These are phyloP conservation scores for Salix koriyanagi DNA, from an alignment of 345 rosid species.

Conservation along the genomic window DNA sequence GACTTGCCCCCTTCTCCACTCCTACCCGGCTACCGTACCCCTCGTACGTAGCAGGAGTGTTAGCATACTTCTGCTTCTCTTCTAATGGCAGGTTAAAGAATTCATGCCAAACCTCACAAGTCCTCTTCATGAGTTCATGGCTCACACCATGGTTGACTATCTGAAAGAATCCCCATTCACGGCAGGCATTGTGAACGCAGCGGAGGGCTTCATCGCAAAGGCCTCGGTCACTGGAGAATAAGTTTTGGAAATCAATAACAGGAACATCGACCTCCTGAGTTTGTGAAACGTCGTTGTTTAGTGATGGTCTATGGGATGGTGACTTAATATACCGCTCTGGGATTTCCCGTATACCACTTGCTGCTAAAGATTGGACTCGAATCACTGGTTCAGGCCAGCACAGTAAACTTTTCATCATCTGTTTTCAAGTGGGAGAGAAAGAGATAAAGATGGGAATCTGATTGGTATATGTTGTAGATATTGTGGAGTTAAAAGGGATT, in stretches of 20 bases:
- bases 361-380: conserved; percentile 25
- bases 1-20: conserved; percentile 21
- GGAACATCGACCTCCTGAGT: conserved; percentile 13
- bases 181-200: conserved; percentile 10
- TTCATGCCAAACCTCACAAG: conserved; percentile 24
- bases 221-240: background rate
- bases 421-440: background rate
- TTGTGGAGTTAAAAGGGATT: no score
- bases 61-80: conserved; percentile 23
- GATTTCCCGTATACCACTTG: conserved; percentile 21
- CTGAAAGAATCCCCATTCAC: conserved; percentile 35
- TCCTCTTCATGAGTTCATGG: conserved; percentile 13
- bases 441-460: background rate
- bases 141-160: conserved; percentile 27
- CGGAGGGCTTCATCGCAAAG: conserved; percentile 2
- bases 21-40: conserved; percentile 35
- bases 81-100: conserved; percentile 25
- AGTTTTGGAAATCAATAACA: conserved; percentile 17
- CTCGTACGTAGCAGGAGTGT: conserved; percentile 23
- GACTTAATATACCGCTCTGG: conserved; percentile 28
- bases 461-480: background rate
- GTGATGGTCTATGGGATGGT: conserved; percentile 5
- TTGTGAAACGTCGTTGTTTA: background rate
- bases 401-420: conserved; percentile 9
- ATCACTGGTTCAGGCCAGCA: conserved; percentile 32